A percentile compares a stretch with the other conserved stretches of the same genome.
Conservation (phyloP, 257 asterid genomes). For the Gentiana macrophylla region DNA sequence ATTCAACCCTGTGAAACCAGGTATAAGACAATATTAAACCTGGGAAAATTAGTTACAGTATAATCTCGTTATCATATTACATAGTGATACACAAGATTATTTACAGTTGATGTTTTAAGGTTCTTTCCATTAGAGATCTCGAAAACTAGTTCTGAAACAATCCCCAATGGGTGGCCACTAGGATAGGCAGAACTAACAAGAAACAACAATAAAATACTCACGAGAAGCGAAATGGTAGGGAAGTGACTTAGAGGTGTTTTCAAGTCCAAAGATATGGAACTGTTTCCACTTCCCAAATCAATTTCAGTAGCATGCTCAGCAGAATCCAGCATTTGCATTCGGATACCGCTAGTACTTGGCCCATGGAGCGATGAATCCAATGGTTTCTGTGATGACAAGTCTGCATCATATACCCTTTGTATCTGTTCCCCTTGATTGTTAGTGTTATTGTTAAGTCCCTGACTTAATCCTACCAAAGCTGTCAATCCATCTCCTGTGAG, state of each 20-base stretch:
- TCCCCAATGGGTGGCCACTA: not conserved
- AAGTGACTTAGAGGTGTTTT: constrained; percentile 91
- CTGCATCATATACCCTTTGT: constrained; percentile 48
- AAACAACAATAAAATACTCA: constrained; percentile 35
- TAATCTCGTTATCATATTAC: not conserved
- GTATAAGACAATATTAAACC: not conserved
- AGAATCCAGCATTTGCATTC: constrained; percentile 59
- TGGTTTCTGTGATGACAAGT: constrained; percentile 26
- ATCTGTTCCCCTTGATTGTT: constrained; percentile 49
- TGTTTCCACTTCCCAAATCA: constrained; percentile 67
- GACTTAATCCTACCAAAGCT: constrained; percentile 94
- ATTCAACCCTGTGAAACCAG: constrained; percentile 63
- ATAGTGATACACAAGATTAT: not conserved
- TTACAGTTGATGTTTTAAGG: not conserved
- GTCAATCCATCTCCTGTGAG: constrained; percentile 88
- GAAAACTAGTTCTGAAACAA: not conserved
- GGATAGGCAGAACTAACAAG: constrained; percentile 8
- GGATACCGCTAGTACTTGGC: constrained; percentile 43
- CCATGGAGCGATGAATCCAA: constrained; percentile 38
- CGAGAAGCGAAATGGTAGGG: constrained; percentile 96
- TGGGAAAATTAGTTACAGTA: not conserved
- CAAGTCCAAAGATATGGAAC: constrained; percentile 76
- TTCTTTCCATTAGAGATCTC: not conserved
- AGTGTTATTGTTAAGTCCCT: constrained; percentile 45
- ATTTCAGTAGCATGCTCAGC: constrained; percentile 45